Evolutionary conservation across 31 red algal genomes (phyloP).

Genomic region (Pterothamnion heteromorphum): DNA sequence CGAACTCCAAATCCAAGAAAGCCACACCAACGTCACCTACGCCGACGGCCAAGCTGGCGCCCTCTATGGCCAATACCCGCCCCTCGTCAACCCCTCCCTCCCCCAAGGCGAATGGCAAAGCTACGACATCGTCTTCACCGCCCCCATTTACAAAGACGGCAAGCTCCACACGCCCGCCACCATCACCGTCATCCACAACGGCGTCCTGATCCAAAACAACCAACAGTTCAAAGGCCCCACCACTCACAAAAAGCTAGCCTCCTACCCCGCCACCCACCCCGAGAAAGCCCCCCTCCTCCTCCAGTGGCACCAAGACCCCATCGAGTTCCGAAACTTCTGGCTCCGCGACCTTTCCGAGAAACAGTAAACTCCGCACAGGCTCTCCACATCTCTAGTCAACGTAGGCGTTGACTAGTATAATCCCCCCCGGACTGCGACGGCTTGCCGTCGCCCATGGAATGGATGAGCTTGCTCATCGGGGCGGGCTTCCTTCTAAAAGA

Average conservation of each 20-base stretch:
- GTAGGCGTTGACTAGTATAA: too few relatives aligned
- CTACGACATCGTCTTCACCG: slow-evolving; percentile 34
- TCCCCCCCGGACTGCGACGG: too few relatives aligned
- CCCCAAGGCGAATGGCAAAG: slow-evolving; percentile 32
- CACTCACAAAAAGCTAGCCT: slow-evolving; percentile 3
- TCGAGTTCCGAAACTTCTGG: slow-evolving; percentile 42
- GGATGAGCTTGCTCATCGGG: too few relatives aligned
- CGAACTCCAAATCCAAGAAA: slow-evolving; percentile 26
- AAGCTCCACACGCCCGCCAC: not conserved
- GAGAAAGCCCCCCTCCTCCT: not conserved
- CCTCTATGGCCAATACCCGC: slow-evolving; percentile 37
- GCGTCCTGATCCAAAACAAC: not conserved
- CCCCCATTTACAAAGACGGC: not conserved
- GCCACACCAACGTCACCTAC: slow-evolving; percentile 24
- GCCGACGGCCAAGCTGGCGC: slow-evolving; percentile 27
- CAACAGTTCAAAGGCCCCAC: not conserved
- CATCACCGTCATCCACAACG: slow-evolving; percentile 30
- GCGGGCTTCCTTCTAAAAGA: too few relatives aligned
- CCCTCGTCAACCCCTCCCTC: not conserved
- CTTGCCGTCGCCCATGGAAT: too few relatives aligned
- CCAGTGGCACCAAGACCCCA: slow-evolving; percentile 28
- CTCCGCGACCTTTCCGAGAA: not conserved
- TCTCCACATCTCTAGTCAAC: too few relatives aligned
- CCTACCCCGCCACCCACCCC: not conserved
- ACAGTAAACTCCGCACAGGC: too few relatives aligned